Evolutionary conservation across 257 asterid genomes (phyloP).

Genomic region (Ocimum tenuiflorum): DNA sequence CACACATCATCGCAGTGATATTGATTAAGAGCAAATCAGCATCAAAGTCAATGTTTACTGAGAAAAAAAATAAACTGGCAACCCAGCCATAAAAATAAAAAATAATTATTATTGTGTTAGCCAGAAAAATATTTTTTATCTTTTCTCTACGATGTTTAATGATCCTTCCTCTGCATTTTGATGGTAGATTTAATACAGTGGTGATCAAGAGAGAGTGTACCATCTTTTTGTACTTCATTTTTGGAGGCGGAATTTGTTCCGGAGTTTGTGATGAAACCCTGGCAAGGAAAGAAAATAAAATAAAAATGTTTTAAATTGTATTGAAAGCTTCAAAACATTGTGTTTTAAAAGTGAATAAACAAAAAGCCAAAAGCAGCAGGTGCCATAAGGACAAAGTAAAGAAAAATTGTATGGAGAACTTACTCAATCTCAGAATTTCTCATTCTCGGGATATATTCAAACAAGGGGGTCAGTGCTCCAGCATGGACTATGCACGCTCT

Average conservation of each 20-base stretch:
- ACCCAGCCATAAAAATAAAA: too few relatives aligned
- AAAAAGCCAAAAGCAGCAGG: too few relatives aligned
- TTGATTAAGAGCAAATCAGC: slow-evolving; percentile 3
- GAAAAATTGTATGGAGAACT: slow-evolving; percentile 27
- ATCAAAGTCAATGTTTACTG: not conserved
- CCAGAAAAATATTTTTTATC: too few relatives aligned
- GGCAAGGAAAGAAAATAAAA: slow-evolving; percentile 24
- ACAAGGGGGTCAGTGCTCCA: slow-evolving; percentile 68
- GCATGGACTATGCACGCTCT: slow-evolving; percentile 81
- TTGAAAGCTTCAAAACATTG: too few relatives aligned
- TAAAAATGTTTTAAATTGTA: too few relatives aligned
- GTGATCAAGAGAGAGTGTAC: slow-evolving; percentile 32
- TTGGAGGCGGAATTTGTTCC: slow-evolving; percentile 32
- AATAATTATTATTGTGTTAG: too few relatives aligned
- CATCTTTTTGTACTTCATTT: slow-evolving; percentile 61
- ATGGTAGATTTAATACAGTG: not conserved
- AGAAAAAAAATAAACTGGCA: not conserved
- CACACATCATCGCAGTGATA: slow-evolving; percentile 8
- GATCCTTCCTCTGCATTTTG: not conserved
- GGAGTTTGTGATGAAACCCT: slow-evolving; percentile 40
- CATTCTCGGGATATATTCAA: slow-evolving; percentile 84
- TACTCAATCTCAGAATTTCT: slow-evolving; percentile 67
- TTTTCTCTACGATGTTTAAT: not conserved
- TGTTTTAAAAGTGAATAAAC: too few relatives aligned
- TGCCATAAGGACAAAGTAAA: not conserved